Conservation (phyloP, 163 green algal genomes). For the Chlorella variabilis region DNA sequence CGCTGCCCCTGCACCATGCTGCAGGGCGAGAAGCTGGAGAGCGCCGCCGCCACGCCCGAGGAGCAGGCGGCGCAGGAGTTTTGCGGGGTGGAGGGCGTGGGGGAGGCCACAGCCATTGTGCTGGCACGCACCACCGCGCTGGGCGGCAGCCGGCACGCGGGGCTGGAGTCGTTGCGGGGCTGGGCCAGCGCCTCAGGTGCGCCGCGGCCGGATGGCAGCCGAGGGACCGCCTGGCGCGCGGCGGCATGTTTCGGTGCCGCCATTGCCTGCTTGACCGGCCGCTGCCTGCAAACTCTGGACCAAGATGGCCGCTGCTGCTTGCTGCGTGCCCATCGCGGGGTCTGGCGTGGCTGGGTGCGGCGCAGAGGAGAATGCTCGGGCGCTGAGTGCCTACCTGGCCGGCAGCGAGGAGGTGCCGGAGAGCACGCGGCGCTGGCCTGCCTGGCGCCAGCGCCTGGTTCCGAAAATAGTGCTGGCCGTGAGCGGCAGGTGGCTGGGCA, state of each 20-base stretch:
- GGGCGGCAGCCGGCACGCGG: conserved; percentile 30
- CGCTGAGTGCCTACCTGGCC: conserved; percentile 33
- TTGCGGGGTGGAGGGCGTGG: conserved; percentile 38
- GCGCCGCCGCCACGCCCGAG: background rate
- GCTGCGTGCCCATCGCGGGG: too few relatives aligned
- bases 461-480: conserved; percentile 39
- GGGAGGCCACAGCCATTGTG: conserved; percentile 37
- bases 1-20: too few relatives aligned
- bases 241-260: too few relatives aligned
- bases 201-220: background rate
- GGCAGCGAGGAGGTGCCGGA: conserved; percentile 40
- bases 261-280: too few relatives aligned
- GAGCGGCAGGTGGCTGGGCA: background rate
- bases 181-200: conserved; percentile 24
- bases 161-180: conserved; percentile 19
- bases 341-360: background rate
- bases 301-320: too few relatives aligned
- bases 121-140: conserved; percentile 39
- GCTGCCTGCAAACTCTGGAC: too few relatives aligned
- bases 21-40: conserved; percentile 10
- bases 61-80: conserved; percentile 46
- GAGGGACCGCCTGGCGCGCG: too few relatives aligned
- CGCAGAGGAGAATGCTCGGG: conserved; percentile 12
- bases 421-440: conserved; percentile 40
- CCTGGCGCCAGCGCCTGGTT: conserved; percentile 40